phyloP scores from a whole-genome alignment of 768 basidiomycete genomes.

The Termitomyces bulborhizus region DNA sequence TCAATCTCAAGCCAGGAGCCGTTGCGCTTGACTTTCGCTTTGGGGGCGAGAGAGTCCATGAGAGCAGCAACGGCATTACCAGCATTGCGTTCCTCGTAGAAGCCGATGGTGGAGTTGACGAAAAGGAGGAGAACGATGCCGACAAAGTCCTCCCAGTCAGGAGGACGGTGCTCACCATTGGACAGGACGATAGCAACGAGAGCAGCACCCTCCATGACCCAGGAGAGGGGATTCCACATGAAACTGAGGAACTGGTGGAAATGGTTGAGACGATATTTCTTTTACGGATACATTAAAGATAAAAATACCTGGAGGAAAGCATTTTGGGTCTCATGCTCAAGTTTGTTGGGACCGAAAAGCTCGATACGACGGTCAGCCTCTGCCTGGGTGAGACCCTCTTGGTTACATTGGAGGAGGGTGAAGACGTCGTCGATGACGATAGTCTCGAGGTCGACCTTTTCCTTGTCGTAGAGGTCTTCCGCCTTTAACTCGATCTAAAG shows the following conservation, averaged over 20 bases:
- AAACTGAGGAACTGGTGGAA: slow-evolving; percentile 73
- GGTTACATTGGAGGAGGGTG: slow-evolving; percentile 87
- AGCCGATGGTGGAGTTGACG: slow-evolving; percentile 96
- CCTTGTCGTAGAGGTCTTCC: slow-evolving; percentile 95
- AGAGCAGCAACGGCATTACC: slow-evolving; percentile 99
- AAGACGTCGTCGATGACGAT: slow-evolving; percentile 96
- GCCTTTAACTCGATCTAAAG: slow-evolving; percentile 78
- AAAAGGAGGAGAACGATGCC: slow-evolving; percentile 91
- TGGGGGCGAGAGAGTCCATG: slow-evolving; percentile 98
- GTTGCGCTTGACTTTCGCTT: slow-evolving; percentile 88
- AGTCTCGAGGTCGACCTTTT: slow-evolving; percentile 98
- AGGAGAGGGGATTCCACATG: slow-evolving; percentile 99
- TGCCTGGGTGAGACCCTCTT: slow-evolving; percentile 66
- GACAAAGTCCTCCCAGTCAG: slow-evolving; percentile 97
- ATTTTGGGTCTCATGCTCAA: slow-evolving; percentile 87
- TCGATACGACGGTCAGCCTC: slow-evolving; percentile 83
- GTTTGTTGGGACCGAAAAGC: slow-evolving; percentile 95
- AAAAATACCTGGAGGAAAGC: slow-evolving; percentile 72
- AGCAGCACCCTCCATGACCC: slow-evolving; percentile 99
- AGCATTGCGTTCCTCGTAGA: slow-evolving; percentile 95
- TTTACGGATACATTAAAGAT: background rate
- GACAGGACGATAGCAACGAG: slow-evolving; percentile 93
- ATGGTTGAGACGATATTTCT: background rate
- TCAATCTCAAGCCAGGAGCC: slow-evolving; percentile 89
- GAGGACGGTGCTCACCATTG: slow-evolving; percentile 80